These are phyloP conservation scores for Vitis hybrid DNA, from an alignment of 177 flowering plant genomes.

Conservation along the genomic window DNA sequence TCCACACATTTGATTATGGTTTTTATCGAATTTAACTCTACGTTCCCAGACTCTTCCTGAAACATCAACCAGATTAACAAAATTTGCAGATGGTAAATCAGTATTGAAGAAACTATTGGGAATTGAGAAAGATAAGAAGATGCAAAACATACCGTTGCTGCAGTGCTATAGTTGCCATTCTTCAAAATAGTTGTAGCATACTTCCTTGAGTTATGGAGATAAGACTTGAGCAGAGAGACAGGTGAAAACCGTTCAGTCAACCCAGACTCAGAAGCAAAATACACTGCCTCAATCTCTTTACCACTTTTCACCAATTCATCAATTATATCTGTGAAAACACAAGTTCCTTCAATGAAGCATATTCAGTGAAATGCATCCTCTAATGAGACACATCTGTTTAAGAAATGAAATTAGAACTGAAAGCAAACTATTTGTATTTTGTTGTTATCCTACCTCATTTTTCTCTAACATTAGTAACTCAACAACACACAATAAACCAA, in stretches of 20 bases:
- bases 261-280: slow-evolving; percentile 54
- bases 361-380: background rate
- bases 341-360: background rate
- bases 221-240: slow-evolving; percentile 46
- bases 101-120: background rate
- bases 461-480: too few relatives aligned
- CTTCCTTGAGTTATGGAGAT: slow-evolving; percentile 42
- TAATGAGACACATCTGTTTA: background rate
- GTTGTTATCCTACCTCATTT: too few relatives aligned
- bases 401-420: too few relatives aligned
- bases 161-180: slow-evolving; percentile 35
- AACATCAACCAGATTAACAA: slow-evolving; percentile 5
- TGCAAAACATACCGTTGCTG: slow-evolving; percentile 41
- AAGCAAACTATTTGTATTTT: too few relatives aligned
- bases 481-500: too few relatives aligned
- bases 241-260: slow-evolving; percentile 55
- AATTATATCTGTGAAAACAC: slow-evolving; percentile 46
- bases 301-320: slow-evolving; percentile 56
- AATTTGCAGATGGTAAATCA: background rate
- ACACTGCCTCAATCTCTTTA: slow-evolving; percentile 69
- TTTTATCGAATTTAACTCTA: slow-evolving; percentile 49
- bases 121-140: background rate
- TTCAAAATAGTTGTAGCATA: slow-evolving; percentile 35
- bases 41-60: slow-evolving; percentile 45
- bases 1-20: slow-evolving; percentile 63